phyloP scores from a whole-genome alignment of 148 eudicot species.

The Chenopodium suecicum region DNA sequence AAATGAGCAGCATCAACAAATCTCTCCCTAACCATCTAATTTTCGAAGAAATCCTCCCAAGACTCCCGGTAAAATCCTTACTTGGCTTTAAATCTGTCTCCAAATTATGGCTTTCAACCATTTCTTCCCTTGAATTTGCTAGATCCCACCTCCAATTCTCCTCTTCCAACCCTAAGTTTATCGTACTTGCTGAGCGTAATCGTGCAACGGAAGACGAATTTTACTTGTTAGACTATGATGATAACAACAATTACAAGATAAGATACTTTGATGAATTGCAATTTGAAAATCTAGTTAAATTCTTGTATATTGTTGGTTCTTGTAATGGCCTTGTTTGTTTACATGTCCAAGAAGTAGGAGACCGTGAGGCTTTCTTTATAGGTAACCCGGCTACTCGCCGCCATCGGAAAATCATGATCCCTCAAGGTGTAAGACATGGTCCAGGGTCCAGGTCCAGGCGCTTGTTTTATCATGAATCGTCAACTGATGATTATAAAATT shows the following conservation, averaged over 20 bases:
- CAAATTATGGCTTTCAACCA: neutral
- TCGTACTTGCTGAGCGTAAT: neutral
- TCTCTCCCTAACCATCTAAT: neutral
- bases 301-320: conserved; percentile 7
- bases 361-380: too few relatives aligned
- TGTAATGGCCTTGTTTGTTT: conserved; percentile 23
- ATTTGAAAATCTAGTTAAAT: too few relatives aligned
- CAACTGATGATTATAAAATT: too few relatives aligned
- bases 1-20: too few relatives aligned
- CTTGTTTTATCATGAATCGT: too few relatives aligned
- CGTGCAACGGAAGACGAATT: accelerated
- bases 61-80: conserved; percentile 20
- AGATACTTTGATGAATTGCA: neutral
- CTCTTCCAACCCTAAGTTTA: neutral
- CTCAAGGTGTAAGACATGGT: too few relatives aligned
- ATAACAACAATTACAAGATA: neutral
- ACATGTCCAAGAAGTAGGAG: too few relatives aligned
- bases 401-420: too few relatives aligned
- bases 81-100: conserved; percentile 18
- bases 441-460: too few relatives aligned
- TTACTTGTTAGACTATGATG: neutral
- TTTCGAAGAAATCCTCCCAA: conserved; percentile 4
- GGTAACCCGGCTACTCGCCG: too few relatives aligned
- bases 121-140: conserved; percentile 4
- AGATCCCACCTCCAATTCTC: conserved; percentile 4